phyloP scores from a whole-genome alignment of 2,329 filamentous ascomycete genomes.

The Ceratocystis destructans region DNA sequence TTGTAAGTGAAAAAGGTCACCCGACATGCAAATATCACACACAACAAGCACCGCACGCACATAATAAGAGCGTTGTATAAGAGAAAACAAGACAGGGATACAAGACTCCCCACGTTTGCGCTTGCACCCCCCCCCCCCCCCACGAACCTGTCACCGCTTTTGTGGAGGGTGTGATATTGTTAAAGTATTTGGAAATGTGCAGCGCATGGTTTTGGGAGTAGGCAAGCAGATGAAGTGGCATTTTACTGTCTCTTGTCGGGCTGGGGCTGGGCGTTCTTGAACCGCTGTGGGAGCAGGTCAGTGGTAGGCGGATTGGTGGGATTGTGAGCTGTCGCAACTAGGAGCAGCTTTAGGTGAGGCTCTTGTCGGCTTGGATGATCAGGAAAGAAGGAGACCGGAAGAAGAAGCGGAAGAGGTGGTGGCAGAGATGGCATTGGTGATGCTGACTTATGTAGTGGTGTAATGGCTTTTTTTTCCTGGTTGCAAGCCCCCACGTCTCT shows the following conservation, averaged over 20 bases:
- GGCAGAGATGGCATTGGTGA: too few species aligned
- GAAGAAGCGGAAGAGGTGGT: too few species aligned
- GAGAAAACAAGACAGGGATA: conserved; percentile 6
- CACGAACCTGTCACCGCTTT: conserved; percentile 13
- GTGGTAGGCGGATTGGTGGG: too few species aligned
- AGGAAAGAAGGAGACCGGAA: too few species aligned
- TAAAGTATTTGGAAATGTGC: background rate
- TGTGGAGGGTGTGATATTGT: conserved; percentile 2
- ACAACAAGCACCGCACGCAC: background rate
- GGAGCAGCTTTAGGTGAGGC: too few species aligned
- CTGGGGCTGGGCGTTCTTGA: background rate
- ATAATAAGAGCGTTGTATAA: background rate
- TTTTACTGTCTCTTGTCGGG: background rate
- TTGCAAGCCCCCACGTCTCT: too few species aligned
- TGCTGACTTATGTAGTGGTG: too few species aligned
- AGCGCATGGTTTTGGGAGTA: background rate
- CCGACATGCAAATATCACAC: conserved; percentile 5
- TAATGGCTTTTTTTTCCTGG: too few species aligned
- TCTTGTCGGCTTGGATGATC: too few species aligned
- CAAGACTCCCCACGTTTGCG: conserved; percentile 10
- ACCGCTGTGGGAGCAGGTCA: too few species aligned
- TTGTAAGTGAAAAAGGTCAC: background rate
- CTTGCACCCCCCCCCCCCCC: conserved; percentile 6
- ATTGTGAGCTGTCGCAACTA: too few species aligned
- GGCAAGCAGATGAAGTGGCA: background rate